Evolutionary conservation across 306 rosid genomes (phyloP).

Genomic region (Inga leiocalycina): DNA sequence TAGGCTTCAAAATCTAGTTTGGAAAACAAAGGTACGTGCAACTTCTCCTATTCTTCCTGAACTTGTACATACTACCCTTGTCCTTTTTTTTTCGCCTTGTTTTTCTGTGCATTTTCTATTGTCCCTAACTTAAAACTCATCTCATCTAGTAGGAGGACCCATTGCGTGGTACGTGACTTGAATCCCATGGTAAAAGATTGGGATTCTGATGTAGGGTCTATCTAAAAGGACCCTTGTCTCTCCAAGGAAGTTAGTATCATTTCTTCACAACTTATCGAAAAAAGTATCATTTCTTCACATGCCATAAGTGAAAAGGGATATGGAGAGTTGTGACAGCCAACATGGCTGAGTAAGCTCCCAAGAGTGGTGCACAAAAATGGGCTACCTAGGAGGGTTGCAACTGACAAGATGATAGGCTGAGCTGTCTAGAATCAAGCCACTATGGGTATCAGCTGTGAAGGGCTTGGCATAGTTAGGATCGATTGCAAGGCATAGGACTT

Average conservation of each 20-base stretch:
- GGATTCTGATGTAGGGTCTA: background rate
- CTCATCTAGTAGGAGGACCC: background rate
- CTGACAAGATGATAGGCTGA: background rate
- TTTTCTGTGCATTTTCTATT: background rate
- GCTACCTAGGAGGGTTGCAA: background rate
- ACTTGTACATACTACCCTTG: background rate
- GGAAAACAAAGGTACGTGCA: slow-evolving; percentile 8
- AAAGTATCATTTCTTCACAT: background rate
- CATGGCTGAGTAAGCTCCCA: background rate
- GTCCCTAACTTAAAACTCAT: background rate
- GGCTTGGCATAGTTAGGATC: background rate
- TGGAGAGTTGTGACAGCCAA: background rate
- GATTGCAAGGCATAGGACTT: background rate
- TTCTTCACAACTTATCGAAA: background rate
- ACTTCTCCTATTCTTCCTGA: slow-evolving; percentile 19
- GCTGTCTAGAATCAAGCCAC: background rate
- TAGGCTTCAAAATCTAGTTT: slow-evolving; percentile 17
- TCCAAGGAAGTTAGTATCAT: background rate
- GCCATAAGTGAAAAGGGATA: background rate
- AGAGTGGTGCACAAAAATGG: background rate
- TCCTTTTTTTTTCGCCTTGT: background rate
- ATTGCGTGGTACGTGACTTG: background rate
- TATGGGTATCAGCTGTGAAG: background rate
- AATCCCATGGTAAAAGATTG: background rate
- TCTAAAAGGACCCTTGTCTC: background rate